A percentile compares a stretch with the other conserved stretches of the same genome.
Conservation (phyloP, 1,284 basidiomycete genomes). For the Chalciporus sp. region DNA sequence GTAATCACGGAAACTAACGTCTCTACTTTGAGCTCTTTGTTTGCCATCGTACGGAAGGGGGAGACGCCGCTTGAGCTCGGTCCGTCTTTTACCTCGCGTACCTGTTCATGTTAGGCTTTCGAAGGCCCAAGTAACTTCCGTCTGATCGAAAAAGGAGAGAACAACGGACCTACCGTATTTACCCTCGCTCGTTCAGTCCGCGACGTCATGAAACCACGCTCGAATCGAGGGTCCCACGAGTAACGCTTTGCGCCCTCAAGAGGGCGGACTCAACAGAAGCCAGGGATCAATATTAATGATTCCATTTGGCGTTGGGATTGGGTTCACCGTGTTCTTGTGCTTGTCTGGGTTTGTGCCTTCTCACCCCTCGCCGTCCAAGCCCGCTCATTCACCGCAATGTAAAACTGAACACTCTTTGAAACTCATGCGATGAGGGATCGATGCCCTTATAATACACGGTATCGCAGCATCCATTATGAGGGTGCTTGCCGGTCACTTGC, state of each 20-base stretch:
- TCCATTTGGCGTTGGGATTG: not conserved
- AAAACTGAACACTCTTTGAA: not conserved
- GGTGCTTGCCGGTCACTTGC: too few relatives aligned
- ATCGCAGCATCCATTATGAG: too few relatives aligned
- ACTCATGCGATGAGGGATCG: not conserved
- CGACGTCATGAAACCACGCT: not conserved
- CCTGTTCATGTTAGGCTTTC: not conserved
- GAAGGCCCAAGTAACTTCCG: not conserved
- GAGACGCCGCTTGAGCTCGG: not conserved
- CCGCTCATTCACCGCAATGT: not conserved
- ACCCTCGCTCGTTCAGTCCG: not conserved
- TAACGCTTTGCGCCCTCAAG: not conserved
- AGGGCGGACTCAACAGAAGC: too few relatives aligned
- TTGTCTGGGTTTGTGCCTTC: not conserved
- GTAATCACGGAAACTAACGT: slow-evolving; percentile 1
- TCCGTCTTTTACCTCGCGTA: not conserved
- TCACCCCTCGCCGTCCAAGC: not conserved
- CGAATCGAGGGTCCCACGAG: not conserved
- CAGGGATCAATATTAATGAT: not conserved
- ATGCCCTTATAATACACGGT: too few relatives aligned
- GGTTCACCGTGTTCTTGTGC: too few relatives aligned
- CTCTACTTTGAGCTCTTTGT: not conserved
- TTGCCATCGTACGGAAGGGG: not conserved
- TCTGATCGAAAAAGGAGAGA: not conserved
- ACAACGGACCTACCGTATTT: not conserved